Conservation (phyloP, 768 basidiomycete genomes). For the Udeniomyces megalosporus region DNA sequence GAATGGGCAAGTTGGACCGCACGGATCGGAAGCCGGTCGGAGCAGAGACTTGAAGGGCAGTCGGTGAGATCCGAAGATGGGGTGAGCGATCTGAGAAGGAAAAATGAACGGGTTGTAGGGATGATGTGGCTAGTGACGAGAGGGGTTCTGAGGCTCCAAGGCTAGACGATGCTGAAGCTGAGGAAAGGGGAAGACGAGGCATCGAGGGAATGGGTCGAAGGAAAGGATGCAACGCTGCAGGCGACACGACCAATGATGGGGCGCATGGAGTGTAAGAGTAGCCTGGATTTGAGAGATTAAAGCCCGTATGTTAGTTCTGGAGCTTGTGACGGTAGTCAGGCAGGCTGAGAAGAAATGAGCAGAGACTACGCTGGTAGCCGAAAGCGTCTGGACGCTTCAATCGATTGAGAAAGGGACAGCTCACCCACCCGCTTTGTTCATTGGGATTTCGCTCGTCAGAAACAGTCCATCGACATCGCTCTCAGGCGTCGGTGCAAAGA, state of each 20-base stretch:
- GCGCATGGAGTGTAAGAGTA: constrained; percentile 15
- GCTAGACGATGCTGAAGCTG: neutral
- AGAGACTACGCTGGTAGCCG: neutral
- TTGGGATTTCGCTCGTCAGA: constrained; percentile 4
- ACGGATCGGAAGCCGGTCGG: constrained; percentile 83
- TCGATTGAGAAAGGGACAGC: too few species aligned
- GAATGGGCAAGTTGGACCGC: constrained; percentile 71
- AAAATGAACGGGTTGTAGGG: neutral
- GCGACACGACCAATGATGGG: neutral
- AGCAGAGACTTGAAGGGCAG: constrained; percentile 58
- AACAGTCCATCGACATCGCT: constrained; percentile 6
- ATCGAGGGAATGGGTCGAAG: constrained; percentile 4
- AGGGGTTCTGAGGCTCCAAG: too few species aligned
- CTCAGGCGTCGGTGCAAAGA: constrained; percentile 1
- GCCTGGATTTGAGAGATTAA: neutral
- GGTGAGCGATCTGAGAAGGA: constrained; percentile 47
- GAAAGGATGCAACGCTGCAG: neutral
- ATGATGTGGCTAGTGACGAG: too few species aligned
- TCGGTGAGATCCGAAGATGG: constrained; percentile 59
- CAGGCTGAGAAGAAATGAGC: neutral
- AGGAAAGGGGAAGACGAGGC: neutral
- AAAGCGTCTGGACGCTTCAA: too few species aligned
- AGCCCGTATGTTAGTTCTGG: too few species aligned
- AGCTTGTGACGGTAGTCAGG: too few species aligned
- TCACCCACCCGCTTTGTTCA: constrained; percentile 11